Evolutionary conservation across 148 eudicot genomes (phyloP).

Genomic region (Tetragonia tetragonoides): DNA sequence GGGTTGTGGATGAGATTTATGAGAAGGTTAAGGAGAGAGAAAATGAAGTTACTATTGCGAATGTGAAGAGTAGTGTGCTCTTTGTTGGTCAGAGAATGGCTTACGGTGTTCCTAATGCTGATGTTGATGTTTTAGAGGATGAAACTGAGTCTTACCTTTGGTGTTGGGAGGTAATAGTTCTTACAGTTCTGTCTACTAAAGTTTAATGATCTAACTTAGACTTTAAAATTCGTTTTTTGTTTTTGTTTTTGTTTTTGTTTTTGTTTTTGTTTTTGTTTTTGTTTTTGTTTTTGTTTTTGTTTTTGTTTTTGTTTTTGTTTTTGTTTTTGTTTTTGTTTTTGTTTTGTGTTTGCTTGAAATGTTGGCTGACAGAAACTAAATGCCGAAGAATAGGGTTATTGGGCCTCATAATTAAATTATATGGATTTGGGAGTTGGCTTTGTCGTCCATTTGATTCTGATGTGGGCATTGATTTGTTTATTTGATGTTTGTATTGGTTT

Average conservation of each 20-base stretch:
- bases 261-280: neutral
- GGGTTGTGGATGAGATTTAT: conserved; percentile 51
- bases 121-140: conserved; percentile 84
- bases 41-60: conserved; percentile 40
- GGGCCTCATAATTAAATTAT: neutral
- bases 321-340: neutral
- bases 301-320: neutral
- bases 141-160: conserved; percentile 64
- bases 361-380: neutral
- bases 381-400: neutral
- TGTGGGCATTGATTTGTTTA: neutral
- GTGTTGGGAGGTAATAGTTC: conserved; percentile 88
- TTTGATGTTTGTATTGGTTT: neutral
- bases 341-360: neutral
- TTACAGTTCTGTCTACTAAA: neutral
- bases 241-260: neutral
- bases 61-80: conserved; percentile 67
- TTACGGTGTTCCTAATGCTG: conserved; percentile 58
- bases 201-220: neutral
- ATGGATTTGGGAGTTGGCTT: neutral
- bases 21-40: conserved; percentile 49
- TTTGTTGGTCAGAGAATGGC: conserved; percentile 62
- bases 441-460: neutral
- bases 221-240: neutral
- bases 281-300: neutral